phyloP scores from a whole-genome alignment of 176 grass and related monocot genomes.

The Metroxylon sagu region DNA sequence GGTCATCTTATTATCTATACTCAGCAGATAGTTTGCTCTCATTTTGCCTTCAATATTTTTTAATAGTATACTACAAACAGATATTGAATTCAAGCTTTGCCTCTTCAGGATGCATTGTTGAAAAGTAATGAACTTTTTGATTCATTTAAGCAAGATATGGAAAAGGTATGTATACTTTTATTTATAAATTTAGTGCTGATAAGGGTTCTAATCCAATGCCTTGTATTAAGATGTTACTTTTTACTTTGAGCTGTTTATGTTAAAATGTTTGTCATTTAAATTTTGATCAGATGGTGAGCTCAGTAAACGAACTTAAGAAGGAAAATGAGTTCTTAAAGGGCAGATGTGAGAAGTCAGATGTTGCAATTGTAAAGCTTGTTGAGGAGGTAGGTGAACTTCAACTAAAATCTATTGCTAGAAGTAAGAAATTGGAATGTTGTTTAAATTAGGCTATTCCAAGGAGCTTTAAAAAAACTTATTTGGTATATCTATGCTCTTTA shows the following conservation, averaged over 20 bases:
- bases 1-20: too few species aligned
- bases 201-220: not conserved
- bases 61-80: too few species aligned
- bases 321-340: slow-evolving; percentile 73
- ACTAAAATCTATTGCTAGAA: not conserved
- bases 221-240: not conserved
- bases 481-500: too few species aligned
- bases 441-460: too few species aligned
- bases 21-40: too few species aligned
- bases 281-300: slow-evolving; percentile 67
- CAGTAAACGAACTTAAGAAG: slow-evolving; percentile 72
- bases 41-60: too few species aligned
- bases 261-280: not conserved
- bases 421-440: too few species aligned
- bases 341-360: slow-evolving; percentile 93
- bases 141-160: slow-evolving; percentile 88
- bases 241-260: not conserved
- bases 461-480: too few species aligned
- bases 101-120: slow-evolving; percentile 67
- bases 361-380: slow-evolving; percentile 78
- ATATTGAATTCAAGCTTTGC: slow-evolving; percentile 2
- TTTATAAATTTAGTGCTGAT: not conserved
- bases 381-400: slow-evolving; percentile 62
- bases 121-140: slow-evolving; percentile 98
- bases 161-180: slow-evolving; percentile 49